Conservation (phyloP, 1,284 basidiomycete genomes). For the Ganoderma meredithae region DNA sequence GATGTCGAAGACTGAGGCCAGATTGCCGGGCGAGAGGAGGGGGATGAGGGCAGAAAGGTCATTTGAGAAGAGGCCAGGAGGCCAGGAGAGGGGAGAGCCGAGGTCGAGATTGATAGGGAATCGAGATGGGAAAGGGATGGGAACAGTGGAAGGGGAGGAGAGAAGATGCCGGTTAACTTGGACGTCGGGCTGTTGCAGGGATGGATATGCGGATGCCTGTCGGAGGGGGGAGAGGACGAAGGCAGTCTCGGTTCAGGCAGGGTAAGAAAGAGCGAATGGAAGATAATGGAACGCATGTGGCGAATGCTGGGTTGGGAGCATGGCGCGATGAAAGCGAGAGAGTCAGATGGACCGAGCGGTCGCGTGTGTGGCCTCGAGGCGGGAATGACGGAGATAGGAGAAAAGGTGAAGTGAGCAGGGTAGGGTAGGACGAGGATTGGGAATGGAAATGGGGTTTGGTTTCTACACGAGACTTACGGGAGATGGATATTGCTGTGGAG, state of each 20-base stretch:
- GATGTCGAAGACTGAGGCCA: neutral
- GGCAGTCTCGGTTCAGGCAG: neutral
- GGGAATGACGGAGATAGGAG: conserved; percentile 26
- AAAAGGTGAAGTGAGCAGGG: neutral
- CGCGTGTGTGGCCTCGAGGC: conserved; percentile 21
- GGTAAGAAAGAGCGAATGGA: neutral
- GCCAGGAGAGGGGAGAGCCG: neutral
- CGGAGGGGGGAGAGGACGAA: neutral
- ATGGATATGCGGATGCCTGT: neutral
- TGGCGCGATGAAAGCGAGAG: conserved; percentile 12
- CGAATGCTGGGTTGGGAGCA: conserved; percentile 6
- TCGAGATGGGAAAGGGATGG: conserved; percentile 2
- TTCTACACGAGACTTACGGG: neutral
- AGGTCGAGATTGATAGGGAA: conserved; percentile 1
- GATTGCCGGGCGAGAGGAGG: neutral
- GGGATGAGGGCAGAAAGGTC: neutral
- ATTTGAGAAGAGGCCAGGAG: neutral
- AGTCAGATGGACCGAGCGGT: neutral
- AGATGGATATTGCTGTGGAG: neutral
- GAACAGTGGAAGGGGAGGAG: conserved; percentile 13
- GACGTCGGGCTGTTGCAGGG: neutral
- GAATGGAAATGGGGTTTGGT: neutral
- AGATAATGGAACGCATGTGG: conserved; percentile 1
- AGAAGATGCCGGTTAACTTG: conserved; percentile 3
- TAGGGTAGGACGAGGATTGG: neutral